Evolutionary conservation across 495 filamentous ascomycete species (phyloP).

Genomic region (Penicillium canescens): DNA sequence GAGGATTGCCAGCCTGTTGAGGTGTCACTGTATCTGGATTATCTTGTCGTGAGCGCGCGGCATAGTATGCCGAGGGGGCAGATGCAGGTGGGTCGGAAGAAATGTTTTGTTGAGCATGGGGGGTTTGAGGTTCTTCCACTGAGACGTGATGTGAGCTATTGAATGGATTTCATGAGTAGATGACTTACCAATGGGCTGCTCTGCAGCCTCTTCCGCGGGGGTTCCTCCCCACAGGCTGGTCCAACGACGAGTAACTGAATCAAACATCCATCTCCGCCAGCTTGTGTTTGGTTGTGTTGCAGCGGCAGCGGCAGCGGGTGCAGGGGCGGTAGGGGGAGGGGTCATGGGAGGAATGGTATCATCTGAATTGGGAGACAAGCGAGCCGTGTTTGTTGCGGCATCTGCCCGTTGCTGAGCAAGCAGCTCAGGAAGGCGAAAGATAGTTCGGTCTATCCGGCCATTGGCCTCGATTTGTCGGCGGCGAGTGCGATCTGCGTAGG

Average conservation of each 20-base stretch:
- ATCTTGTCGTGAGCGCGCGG: background rate
- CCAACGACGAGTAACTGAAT: slow-evolving; percentile 19
- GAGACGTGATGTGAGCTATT: slow-evolving; percentile 1
- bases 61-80: background rate
- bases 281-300: background rate
- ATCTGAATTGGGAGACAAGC: slow-evolving; percentile 2
- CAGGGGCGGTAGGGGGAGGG: background rate
- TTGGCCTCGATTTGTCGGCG: slow-evolving; percentile 27
- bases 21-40: too few relatives aligned
- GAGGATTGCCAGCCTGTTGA: background rate
- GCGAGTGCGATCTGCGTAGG: slow-evolving; percentile 31
- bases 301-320: background rate
- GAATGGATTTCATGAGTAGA: background rate
- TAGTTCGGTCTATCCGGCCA: slow-evolving; percentile 34
- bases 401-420: slow-evolving; percentile 29
- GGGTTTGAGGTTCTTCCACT: background rate
- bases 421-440: slow-evolving; percentile 38
- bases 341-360: slow-evolving; percentile 3
- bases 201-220: background rate
- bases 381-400: slow-evolving; percentile 3
- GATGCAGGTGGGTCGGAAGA: background rate
- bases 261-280: slow-evolving; percentile 15
- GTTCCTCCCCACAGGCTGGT: slow-evolving; percentile 17
- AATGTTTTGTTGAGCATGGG: background rate
- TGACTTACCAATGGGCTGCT: background rate